phyloP scores from a whole-genome alignment of 345 rosid species.

The Lagerstroemia speciosa region DNA sequence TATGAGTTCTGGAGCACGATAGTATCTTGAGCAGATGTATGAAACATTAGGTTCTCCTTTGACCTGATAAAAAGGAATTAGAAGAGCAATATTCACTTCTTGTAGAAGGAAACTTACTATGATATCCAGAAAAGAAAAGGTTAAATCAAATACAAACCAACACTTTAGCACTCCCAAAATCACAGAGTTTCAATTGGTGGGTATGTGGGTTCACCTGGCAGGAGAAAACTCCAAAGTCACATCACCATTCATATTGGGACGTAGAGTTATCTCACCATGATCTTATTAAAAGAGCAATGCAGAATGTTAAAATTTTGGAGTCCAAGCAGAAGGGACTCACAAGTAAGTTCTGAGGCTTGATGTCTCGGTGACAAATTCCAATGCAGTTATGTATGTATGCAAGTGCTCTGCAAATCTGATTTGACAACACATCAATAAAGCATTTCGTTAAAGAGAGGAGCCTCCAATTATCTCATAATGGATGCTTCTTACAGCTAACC shows the following conservation, averaged over 20 bases:
- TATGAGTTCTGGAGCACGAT: conserved; percentile 94
- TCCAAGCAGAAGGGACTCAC: conserved; percentile 41
- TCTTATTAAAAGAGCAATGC: background rate
- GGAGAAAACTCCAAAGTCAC: background rate
- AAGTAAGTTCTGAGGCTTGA: conserved; percentile 90
- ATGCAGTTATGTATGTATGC: conserved; percentile 76
- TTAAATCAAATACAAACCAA: conserved; percentile 37
- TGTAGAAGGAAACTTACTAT: conserved; percentile 8
- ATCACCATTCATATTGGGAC: background rate
- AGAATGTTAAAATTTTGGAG: background rate
- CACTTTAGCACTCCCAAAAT: conserved; percentile 97
- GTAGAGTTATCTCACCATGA: background rate
- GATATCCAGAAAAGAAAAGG: conserved; percentile 9
- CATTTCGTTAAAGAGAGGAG: background rate
- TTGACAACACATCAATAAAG: conserved; percentile 9
- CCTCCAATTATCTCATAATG: too few species aligned
- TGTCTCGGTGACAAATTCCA: conserved; percentile 96
- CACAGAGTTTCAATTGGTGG: conserved; percentile 86
- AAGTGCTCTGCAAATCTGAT: conserved; percentile 94
- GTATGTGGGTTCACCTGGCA: conserved; percentile 81
- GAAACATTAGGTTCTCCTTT: conserved; percentile 92
- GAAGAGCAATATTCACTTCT: background rate
- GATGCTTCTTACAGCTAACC: too few species aligned
- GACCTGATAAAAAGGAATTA: conserved; percentile 34
- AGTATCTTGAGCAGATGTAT: conserved; percentile 89